These are phyloP conservation scores for Datura wrightii DNA, from an alignment of 257 asterid genomes.

Conservation along the genomic window DNA sequence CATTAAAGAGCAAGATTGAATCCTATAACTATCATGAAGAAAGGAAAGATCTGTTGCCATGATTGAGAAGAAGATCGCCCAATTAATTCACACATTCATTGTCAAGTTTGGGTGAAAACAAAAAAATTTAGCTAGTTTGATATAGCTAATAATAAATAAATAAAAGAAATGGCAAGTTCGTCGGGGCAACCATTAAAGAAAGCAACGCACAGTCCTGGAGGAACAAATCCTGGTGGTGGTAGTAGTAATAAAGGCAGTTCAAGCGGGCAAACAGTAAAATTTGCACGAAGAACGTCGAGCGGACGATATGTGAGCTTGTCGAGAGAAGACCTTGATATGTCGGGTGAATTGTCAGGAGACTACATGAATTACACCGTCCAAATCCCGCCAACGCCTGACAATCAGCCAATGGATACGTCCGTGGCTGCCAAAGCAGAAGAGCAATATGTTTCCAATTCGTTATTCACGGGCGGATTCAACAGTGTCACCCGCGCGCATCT, in stretches of 20 bases:
- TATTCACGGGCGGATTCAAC: constrained; percentile 84
- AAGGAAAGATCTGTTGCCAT: neutral
- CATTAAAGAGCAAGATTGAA: neutral
- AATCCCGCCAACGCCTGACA: constrained; percentile 89
- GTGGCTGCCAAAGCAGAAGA: constrained; percentile 89
- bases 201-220: constrained; percentile 42
- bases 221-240: constrained; percentile 36
- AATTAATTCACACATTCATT: neutral
- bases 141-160: neutral
- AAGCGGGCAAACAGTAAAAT: constrained; percentile 70
- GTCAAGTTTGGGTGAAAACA: neutral
- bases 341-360: constrained; percentile 64
- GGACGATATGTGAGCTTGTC: constrained; percentile 81
- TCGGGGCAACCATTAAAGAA: constrained; percentile 66
- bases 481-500: constrained; percentile 91
- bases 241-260: constrained; percentile 33
- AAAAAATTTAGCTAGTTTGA: neutral
- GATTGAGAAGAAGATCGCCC: constrained; percentile 24
- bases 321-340: constrained; percentile 77
- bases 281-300: constrained; percentile 80
- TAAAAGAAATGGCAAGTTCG: constrained; percentile 50
- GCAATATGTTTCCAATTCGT: constrained; percentile 82
- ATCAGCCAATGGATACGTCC: constrained; percentile 74
- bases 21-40: neutral
- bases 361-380: constrained; percentile 84